Percentiles rank a stretch among this genome's conserved stretches.
phyloP scores from a whole-genome alignment of 805 yeast species.

The Starmerella vaccinii region DNA sequence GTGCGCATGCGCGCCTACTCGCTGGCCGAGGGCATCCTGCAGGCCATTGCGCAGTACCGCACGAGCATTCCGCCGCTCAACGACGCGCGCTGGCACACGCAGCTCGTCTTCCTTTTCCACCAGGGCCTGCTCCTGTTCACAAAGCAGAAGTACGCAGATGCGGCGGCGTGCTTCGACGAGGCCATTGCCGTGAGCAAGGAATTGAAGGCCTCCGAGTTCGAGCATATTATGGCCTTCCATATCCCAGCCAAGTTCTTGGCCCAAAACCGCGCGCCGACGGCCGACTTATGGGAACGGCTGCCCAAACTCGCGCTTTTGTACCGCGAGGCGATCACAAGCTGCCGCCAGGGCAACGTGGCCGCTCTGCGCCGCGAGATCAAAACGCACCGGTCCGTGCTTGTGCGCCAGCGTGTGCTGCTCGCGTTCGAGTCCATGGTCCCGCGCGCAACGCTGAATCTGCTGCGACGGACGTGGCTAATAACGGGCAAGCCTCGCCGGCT shows the following conservation, averaged over 20 bases:
- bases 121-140: conserved; percentile 19
- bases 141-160: conserved; percentile 15
- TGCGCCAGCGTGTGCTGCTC: conserved; percentile 18
- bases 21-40: conserved; percentile 23
- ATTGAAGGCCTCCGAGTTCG: conserved; percentile 8
- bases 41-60: conserved; percentile 16
- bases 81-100: conserved; percentile 10
- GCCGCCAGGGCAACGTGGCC: conserved; percentile 16
- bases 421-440: conserved; percentile 14
- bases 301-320: conserved; percentile 16
- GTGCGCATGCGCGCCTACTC: conserved; percentile 21
- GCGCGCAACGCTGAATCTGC: conserved; percentile 15
- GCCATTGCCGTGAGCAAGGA: conserved; percentile 10
- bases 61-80: conserved; percentile 17
- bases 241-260: conserved; percentile 19
- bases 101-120: conserved; percentile 19
- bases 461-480: conserved; percentile 17
- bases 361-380: conserved; percentile 5
- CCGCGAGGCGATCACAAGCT: conserved; percentile 11
- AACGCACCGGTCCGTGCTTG: conserved; percentile 8
- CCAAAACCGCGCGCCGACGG: conserved; percentile 13
- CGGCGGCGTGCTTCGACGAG: conserved; percentile 8
- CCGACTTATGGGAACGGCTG: conserved; percentile 13
- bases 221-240: conserved; percentile 16
- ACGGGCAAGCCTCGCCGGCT: conserved; percentile 17